phyloP scores from a whole-genome alignment of 2,329 filamentous ascomycete genomes.

The Hypoxylon sp. region DNA sequence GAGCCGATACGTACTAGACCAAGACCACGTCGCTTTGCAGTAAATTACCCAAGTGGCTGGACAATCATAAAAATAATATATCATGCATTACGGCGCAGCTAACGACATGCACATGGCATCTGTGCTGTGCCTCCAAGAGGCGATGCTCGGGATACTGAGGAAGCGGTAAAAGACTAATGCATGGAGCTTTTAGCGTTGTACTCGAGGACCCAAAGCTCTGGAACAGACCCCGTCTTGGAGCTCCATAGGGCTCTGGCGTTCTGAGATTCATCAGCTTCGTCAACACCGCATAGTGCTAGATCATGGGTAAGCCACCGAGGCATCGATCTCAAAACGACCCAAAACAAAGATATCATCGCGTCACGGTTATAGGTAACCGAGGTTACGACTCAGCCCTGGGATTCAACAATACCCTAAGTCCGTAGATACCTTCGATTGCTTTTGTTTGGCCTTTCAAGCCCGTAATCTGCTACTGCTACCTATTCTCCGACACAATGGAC shows the following conservation, averaged over 20 bases:
- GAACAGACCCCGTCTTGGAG: slow-evolving; percentile 18
- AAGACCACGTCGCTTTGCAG: slow-evolving; percentile 38
- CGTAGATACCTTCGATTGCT: slow-evolving; percentile 1
- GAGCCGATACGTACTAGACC: slow-evolving; percentile 11
- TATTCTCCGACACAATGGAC: slow-evolving; percentile 7
- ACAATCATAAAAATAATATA: slow-evolving; percentile 26
- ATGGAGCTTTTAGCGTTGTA: slow-evolving; percentile 19
- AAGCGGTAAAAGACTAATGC: slow-evolving; percentile 23
- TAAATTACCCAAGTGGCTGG: slow-evolving; percentile 16
- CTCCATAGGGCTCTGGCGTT: slow-evolving; percentile 27
- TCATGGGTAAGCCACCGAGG: background rate
- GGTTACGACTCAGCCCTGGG: background rate
- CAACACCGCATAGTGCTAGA: slow-evolving; percentile 19
- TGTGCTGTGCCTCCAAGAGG: slow-evolving; percentile 27
- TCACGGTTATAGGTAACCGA: slow-evolving; percentile 1
- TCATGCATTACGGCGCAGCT: slow-evolving; percentile 25
- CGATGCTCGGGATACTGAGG: slow-evolving; percentile 22
- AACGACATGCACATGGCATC: slow-evolving; percentile 26
- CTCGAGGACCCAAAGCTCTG: slow-evolving; percentile 25
- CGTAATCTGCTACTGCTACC: background rate
- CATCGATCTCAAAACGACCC: background rate
- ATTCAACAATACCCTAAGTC: background rate
- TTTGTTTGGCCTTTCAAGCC: slow-evolving; percentile 18
- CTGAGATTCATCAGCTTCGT: slow-evolving; percentile 18
- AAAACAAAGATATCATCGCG: background rate